Evolutionary conservation across 345 rosid genomes (phyloP), one percentile per base, ranked within the genome.

Genomic region (Hevea brasiliensis): DNA sequence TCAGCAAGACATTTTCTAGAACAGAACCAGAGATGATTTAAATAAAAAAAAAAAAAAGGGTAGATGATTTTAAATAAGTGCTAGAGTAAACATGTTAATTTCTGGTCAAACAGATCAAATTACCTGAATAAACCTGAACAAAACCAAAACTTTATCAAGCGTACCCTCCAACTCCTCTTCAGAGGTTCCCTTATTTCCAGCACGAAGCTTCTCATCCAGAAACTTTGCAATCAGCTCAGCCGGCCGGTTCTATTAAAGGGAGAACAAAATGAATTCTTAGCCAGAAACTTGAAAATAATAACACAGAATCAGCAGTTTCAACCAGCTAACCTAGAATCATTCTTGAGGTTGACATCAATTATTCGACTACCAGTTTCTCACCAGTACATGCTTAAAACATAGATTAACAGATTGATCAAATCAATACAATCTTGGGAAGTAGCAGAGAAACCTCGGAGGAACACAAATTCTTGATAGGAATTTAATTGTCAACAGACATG

Each of bases 131-230:
- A 95, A 95, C 88, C 99, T 87, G 85, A 92, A 95, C 62, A 95
- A 84, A 70, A 95, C 98, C 85, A 95, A 86, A 67, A 92, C 99
- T 89, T 89, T 92, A 76, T 95, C 99, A 75, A 95, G 98, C 56
- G 86, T 92, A 56, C 89, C 87, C 98, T 95, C 99, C 88, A 92
- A 85, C 82, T 95, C 99, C 89, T 95, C 99, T 87, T 95, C 99
- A 23, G 99, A 92, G 71, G 97, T 92, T 81, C 97, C 98, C 87
- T 95, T 95, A 77, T 95, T 95, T 68, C 99, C 98, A 85, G 99
- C 98, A 77, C 98, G 99, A 74, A 95, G 94, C 83, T 95, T 95
- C 76, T 92, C 99, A 75, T 95, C 99, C 88, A 92, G 83, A 84
- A 92, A 95, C 83, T 95, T 95, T 14, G 99, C 98, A 56, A 95